Base-by-base conservation (phyloP, 2,329 filamentous ascomycete species). In the Colletotrichum costaricense region DNA sequence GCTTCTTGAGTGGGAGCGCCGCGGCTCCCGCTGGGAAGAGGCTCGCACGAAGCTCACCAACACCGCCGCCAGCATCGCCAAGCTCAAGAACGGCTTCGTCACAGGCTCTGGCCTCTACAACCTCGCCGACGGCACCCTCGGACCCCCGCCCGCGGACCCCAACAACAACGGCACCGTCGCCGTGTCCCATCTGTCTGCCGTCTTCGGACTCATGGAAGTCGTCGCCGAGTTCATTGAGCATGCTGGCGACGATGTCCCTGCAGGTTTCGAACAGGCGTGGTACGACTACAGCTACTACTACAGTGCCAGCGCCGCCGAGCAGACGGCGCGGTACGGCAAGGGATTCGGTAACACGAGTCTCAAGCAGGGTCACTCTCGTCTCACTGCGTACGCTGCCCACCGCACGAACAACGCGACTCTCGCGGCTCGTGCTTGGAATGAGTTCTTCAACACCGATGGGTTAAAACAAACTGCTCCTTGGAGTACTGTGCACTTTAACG, bases 271-370 rank as follows among this genome's bases (percentile, higher is more conserved):
- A 62, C 78, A 86, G 7, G 88, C 86, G 0, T 92, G 89, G 86
- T 80, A 91, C 1, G 89, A 91, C 63, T 92, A 92, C 79, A 89
- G 88, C 77, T 87, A 87, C 77, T 90, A 89, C 79, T 92, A 89
- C 76, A 82, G 84, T 9, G 89, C 88, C 0, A 76, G 83, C 0
- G 78, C 80, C 0, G 84, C 80, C 0, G 88, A 90, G 79, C 89
- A 92, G 78, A 79, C 76, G 2, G 83, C 85, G 1, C 84, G 88
- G 0, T 92, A 91, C 74, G 89, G 89, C 7, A 77, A 78, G 1
- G 79, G 80, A 59, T 91, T 88, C 69, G 81, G 86, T n/a, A 83
- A 74, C 3, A 73, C 87, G 5, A 88, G 80, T 59, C 79, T 91
- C 62, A 81, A 82, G 60, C 90, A 92, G 76, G 89, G 86, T 0